Evolutionary conservation across 2,329 filamentous ascomycete genomes (phyloP).

Genomic region (Phoma sp.): DNA sequence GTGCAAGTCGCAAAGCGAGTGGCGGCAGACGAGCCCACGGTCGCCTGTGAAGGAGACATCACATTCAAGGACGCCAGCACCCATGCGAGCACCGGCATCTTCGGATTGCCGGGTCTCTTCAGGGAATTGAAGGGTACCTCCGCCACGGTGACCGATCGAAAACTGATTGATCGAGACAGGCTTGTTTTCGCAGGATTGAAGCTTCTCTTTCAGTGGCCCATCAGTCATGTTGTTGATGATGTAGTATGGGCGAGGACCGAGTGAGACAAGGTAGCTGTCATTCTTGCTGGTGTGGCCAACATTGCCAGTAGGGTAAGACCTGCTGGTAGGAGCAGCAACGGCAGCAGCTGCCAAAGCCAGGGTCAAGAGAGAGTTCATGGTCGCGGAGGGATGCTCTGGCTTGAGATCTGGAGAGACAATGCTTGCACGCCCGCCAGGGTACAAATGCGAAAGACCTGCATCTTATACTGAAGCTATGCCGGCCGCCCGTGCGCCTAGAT

Average conservation of each 20-base stretch:
- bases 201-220: conserved; percentile 64
- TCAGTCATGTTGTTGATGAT: conserved; percentile 69
- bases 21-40: conserved; percentile 70
- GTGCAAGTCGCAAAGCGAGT: conserved; percentile 71
- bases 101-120: conserved; percentile 68
- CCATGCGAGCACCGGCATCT: conserved; percentile 70
- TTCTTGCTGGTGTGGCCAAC: conserved; percentile 17
- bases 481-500: neutral
- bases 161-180: conserved; percentile 61
- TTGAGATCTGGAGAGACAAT: neutral
- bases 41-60: conserved; percentile 72
- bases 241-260: conserved; percentile 70
- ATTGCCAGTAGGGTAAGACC: conserved; percentile 5
- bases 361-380: conserved; percentile 11
- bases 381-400: neutral
- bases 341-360: conserved; percentile 18
- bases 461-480: conserved; percentile 5
- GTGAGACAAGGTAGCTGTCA: conserved; percentile 53
- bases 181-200: conserved; percentile 64
- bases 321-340: conserved; percentile 17
- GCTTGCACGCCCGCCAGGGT: neutral
- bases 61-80: conserved; percentile 70
- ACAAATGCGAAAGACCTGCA: neutral
- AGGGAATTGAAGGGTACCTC: conserved; percentile 64
- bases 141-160: conserved; percentile 69